Evolutionary conservation across 345 rosid genomes (phyloP), one percentile per base, ranked within the genome.

Genomic region (Populus ilicifolia): DNA sequence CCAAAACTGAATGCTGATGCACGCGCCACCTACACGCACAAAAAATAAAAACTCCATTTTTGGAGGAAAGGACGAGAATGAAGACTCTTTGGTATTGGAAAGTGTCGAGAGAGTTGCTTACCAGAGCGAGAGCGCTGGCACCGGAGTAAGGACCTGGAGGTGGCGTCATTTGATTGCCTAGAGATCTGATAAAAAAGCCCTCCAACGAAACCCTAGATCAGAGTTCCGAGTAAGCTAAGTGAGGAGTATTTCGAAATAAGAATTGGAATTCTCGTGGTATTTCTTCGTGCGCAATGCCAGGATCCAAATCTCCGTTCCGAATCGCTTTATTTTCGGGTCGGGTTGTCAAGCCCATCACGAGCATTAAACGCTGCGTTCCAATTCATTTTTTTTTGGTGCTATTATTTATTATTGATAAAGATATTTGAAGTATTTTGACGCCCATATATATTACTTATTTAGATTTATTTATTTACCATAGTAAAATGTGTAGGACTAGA

Each of bases 141-240:
- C 98, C 97, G 75, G 97, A 90, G 90, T 90, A 93, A 46, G 91
- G 97, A 61, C 93, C 92, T 63, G 93, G 94, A 78, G 92, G 94
- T 23, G 70, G 64, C 46, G 80, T 23, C 80, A 77, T 77, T 70
- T 29, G 59, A 74, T 64, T 29, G 56, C 30, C 16, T 38, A 17
- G 64, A 23, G 69, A 73, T 35, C 48, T 73, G 69, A 73, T 73
- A 21, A 9, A 23, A 44, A 36, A 13, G 35, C 14, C 52, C 33
- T 36, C n/a, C 39, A 8, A 63, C 25, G 16, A 70, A 70, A 59
- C 41, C 69, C 69, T 65, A 16, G 38, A 56, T 33, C 41, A 54
- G 61, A 72, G 21, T 48, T n/a, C 64, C 27, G 6, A 12, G 25
- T 11, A 4, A 23, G 64, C 27, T 59, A 10, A 9, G 64, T 10